phyloP scores from a whole-genome alignment of 352 stramenopile species.

The Phytophthora chlamydospora region DNA sequence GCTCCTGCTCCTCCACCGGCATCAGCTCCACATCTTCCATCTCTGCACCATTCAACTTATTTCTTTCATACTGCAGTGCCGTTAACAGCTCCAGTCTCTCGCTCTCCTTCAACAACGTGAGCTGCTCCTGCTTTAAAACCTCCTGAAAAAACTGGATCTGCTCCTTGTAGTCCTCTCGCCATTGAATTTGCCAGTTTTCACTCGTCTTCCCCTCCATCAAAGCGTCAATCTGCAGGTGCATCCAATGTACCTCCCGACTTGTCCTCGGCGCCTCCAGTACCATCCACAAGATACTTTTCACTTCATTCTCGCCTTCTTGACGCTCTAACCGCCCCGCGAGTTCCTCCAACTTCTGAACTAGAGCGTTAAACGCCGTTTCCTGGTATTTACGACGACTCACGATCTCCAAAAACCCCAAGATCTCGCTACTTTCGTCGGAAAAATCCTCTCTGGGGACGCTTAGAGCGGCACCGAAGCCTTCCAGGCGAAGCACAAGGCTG shows the following conservation, averaged over 20 bases:
- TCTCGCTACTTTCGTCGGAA: constrained; percentile 5
- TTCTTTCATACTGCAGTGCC: constrained; percentile 23
- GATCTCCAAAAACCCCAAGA: constrained; percentile 8
- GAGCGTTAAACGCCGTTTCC: constrained; percentile 11
- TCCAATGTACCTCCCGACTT: constrained; percentile 30
- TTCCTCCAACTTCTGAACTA: constrained; percentile 14
- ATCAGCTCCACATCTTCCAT: constrained; percentile 4
- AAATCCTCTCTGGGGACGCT: neutral
- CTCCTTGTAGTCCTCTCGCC: constrained; percentile 27
- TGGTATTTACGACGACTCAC: constrained; percentile 19
- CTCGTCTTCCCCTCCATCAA: constrained; percentile 12
- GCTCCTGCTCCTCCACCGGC: constrained; percentile 13
- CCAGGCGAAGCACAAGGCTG: constrained; percentile 19
- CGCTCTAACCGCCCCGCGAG: neutral
- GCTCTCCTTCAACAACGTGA: neutral
- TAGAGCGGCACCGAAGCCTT: constrained; percentile 5
- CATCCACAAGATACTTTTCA: constrained; percentile 4
- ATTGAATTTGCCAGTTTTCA: constrained; percentile 23
- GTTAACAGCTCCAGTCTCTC: constrained; percentile 22
- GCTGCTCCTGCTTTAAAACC: neutral
- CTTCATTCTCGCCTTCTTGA: neutral
- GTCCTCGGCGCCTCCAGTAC: constrained; percentile 20
- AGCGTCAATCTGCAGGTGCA: constrained; percentile 34
- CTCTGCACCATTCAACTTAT: constrained; percentile 9
- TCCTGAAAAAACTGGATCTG: constrained; percentile 23